Evolutionary conservation across 2,329 filamentous ascomycete genomes (phyloP).

Genomic region (Periglandula ipomoeae): DNA sequence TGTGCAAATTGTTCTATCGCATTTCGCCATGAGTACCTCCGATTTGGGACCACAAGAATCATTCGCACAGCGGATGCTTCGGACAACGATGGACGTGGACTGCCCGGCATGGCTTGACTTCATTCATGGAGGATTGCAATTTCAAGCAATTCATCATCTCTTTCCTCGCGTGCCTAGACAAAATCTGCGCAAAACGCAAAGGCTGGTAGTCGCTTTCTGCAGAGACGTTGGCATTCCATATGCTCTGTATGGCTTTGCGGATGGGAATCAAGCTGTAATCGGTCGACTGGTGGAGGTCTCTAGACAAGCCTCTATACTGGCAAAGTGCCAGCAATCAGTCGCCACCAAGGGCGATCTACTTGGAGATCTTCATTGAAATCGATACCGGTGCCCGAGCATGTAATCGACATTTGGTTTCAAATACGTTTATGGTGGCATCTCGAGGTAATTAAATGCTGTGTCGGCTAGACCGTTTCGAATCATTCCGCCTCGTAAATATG

Average conservation of each 20-base stretch:
- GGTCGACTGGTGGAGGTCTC: slow-evolving; percentile 68
- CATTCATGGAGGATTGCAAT: slow-evolving; percentile 63
- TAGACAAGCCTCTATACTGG: slow-evolving; percentile 66
- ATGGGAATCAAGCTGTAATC: slow-evolving; percentile 76
- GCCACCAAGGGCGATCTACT: slow-evolving; percentile 1
- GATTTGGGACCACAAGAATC: slow-evolving; percentile 78
- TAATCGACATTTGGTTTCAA: neutral
- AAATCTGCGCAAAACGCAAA: slow-evolving; percentile 53
- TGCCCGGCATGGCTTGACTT: slow-evolving; percentile 65
- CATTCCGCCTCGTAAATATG: too few relatives aligned
- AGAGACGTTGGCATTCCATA: slow-evolving; percentile 69
- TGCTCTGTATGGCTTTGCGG: slow-evolving; percentile 73
- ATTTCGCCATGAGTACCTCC: slow-evolving; percentile 88
- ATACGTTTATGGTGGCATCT: too few relatives aligned
- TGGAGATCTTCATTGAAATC: neutral
- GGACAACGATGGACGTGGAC: slow-evolving; percentile 82
- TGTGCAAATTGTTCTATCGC: slow-evolving; percentile 82
- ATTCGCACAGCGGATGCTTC: slow-evolving; percentile 82
- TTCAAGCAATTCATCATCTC: slow-evolving; percentile 62
- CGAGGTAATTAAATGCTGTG: too few relatives aligned
- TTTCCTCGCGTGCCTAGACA: slow-evolving; percentile 61
- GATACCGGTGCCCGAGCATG: too few relatives aligned
- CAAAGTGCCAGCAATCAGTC: slow-evolving; percentile 52
- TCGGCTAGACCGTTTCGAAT: too few relatives aligned
- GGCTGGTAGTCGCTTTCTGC: slow-evolving; percentile 53